Conservation (phyloP, 202 grass and related monocot species). For the Schoenoplectus tabernaemontani region DNA sequence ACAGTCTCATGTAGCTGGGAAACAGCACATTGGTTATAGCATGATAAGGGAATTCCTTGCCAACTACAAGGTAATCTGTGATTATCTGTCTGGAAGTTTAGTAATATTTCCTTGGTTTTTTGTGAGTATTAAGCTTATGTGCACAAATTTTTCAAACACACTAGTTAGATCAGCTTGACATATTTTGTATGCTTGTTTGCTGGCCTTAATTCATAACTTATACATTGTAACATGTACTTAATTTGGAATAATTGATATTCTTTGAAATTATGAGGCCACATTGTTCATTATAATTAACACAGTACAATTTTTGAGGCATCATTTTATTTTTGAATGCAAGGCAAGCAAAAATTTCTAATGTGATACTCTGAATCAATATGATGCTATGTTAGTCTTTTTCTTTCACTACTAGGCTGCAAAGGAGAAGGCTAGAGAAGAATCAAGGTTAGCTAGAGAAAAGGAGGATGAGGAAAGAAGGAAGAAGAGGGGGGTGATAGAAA, state of each 20-base stretch:
- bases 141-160: neutral
- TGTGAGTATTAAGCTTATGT: neutral
- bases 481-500: slow-evolving; percentile 34
- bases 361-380: neutral
- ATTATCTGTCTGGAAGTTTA: neutral
- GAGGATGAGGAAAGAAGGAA: slow-evolving; percentile 51
- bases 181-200: neutral
- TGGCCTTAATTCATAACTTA: neutral
- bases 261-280: neutral
- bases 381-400: neutral
- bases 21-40: slow-evolving; percentile 87
- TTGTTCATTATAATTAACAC: slow-evolving; percentile 12
- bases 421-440: slow-evolving; percentile 58
- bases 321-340: neutral
- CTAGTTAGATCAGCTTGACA: neutral
- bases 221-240: too few species aligned
- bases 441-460: slow-evolving; percentile 57
- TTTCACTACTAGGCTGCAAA: slow-evolving; percentile 35
- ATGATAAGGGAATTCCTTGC: slow-evolving; percentile 75
- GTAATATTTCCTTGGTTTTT: neutral
- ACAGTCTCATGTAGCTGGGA: slow-evolving; percentile 74
- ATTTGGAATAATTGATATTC: slow-evolving; percentile 4
- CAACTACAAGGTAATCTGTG: slow-evolving; percentile 58
- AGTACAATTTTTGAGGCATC: neutral
- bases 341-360: neutral